Percentiles rank a stretch among this genome's conserved stretches.
phyloP scores from a whole-genome alignment of 352 stramenopile genomes.

The Phytopythium helicoides region DNA sequence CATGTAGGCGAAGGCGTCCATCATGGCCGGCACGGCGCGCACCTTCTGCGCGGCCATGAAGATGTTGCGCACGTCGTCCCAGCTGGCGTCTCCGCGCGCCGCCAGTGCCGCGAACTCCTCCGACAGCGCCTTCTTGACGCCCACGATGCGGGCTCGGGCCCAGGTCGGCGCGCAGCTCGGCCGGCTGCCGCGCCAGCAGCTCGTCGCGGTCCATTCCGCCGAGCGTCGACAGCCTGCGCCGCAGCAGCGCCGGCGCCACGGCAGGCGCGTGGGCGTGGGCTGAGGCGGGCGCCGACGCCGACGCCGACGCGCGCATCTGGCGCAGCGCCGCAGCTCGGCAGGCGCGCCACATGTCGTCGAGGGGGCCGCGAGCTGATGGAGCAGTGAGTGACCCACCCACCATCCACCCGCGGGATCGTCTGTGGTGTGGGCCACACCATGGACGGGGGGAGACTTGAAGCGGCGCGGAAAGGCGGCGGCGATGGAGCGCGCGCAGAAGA shows the following conservation, averaged over 20 bases:
- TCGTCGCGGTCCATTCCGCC: slow-evolving; percentile 42
- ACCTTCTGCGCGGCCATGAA: slow-evolving; percentile 59
- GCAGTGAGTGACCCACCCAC: neutral
- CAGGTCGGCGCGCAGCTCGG: slow-evolving; percentile 35
- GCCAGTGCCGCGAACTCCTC: slow-evolving; percentile 30
- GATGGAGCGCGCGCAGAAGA: slow-evolving; percentile 27
- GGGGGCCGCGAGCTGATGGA: too few relatives aligned
- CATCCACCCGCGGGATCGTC: too few relatives aligned
- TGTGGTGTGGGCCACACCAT: too few relatives aligned
- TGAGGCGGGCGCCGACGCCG: slow-evolving; percentile 8
- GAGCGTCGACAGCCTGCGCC: slow-evolving; percentile 34
- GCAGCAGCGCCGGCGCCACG: slow-evolving; percentile 1
- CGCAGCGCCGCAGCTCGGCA: slow-evolving; percentile 48
- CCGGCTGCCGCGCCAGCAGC: slow-evolving; percentile 35
- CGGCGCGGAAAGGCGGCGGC: too few relatives aligned
- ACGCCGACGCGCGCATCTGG: slow-evolving; percentile 25
- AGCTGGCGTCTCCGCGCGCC: slow-evolving; percentile 34
- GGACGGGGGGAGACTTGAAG: too few relatives aligned
- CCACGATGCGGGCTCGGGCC: slow-evolving; percentile 22
- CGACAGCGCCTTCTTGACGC: slow-evolving; percentile 37
- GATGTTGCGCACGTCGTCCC: slow-evolving; percentile 48
- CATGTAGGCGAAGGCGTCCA: slow-evolving; percentile 50
- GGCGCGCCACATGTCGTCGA: slow-evolving; percentile 51
- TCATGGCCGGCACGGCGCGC: slow-evolving; percentile 37
- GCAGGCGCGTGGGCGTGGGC: slow-evolving; percentile 6